phyloP scores from a whole-genome alignment of 305 asterid genomes.

The Fraxinus sp. region DNA sequence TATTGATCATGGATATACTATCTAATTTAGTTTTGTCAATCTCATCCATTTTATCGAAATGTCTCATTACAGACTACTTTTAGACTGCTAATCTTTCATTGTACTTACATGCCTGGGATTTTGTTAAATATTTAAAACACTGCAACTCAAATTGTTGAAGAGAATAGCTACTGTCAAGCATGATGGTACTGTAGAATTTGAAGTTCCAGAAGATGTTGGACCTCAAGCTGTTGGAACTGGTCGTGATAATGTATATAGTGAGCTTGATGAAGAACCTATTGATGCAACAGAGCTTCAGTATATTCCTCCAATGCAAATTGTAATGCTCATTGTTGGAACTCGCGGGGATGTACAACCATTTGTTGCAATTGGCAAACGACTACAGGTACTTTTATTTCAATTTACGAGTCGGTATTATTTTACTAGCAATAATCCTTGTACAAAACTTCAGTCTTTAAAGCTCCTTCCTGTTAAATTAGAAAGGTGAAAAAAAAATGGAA shows the following conservation, averaged over 20 bases:
- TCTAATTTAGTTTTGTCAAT: constrained; percentile 4
- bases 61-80: constrained; percentile 7
- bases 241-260: constrained; percentile 36
- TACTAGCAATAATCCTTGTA: not conserved
- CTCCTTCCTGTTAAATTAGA: not conserved
- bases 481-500: not conserved
- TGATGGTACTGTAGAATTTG: constrained; percentile 94
- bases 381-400: constrained; percentile 52
- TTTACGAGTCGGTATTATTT: not conserved
- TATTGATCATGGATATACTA: constrained; percentile 1
- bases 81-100: constrained; percentile 1
- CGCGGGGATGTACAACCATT: constrained; percentile 98
- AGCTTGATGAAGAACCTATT: constrained; percentile 56
- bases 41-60: constrained; percentile 11
- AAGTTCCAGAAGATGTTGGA: constrained; percentile 78
- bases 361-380: constrained; percentile 74
- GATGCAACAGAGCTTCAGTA: constrained; percentile 63
- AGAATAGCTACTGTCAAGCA: constrained; percentile 88
- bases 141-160: constrained; percentile 92
- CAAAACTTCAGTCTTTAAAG: not conserved
- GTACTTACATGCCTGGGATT: constrained; percentile 12
- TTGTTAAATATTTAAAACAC: constrained; percentile 50
- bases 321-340: constrained; percentile 87
- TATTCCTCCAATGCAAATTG: constrained; percentile 77
- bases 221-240: constrained; percentile 41